Percentiles rank a stretch among this genome's conserved stretches.
Conservation (phyloP, 2,329 filamentous ascomycete genomes). For the Colletotrichum endophyticum region DNA sequence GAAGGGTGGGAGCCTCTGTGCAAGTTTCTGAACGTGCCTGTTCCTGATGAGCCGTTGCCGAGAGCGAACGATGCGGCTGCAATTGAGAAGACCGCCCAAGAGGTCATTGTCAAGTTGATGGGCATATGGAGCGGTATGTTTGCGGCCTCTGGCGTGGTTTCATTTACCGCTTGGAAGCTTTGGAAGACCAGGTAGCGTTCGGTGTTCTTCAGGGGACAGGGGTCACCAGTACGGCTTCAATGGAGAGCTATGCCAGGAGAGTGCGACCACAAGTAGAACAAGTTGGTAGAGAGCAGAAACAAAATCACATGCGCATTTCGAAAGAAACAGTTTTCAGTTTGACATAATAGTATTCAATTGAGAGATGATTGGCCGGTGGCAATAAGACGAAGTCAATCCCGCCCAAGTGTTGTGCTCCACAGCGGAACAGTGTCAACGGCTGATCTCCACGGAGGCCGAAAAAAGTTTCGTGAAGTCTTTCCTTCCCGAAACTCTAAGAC, state of each 20-base stretch:
- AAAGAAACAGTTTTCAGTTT: background rate
- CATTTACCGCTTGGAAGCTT: background rate
- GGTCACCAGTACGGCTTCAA: no score
- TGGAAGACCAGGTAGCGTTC: background rate
- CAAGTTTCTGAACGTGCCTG: constrained; percentile 35
- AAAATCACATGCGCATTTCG: background rate
- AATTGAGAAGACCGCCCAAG: background rate
- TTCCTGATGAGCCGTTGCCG: constrained; percentile 29
- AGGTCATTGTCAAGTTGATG: background rate
- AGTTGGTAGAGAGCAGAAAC: no score
- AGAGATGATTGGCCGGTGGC: background rate
- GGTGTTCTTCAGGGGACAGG: no score
- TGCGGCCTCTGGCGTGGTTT: background rate
- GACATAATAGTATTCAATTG: background rate
- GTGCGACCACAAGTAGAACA: no score
- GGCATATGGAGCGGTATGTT: background rate
- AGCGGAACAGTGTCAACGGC: background rate
- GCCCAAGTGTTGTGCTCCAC: background rate
- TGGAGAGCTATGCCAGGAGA: no score
- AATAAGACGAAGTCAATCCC: background rate
- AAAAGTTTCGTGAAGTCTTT: background rate
- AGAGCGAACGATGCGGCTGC: constrained; percentile 2
- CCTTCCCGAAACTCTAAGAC: background rate
- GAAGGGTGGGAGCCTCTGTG: constrained; percentile 41
- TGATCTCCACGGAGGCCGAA: background rate